These are phyloP conservation scores for Acer yangbiense DNA, from an alignment of 345 rosid genomes.

Conservation along the genomic window DNA sequence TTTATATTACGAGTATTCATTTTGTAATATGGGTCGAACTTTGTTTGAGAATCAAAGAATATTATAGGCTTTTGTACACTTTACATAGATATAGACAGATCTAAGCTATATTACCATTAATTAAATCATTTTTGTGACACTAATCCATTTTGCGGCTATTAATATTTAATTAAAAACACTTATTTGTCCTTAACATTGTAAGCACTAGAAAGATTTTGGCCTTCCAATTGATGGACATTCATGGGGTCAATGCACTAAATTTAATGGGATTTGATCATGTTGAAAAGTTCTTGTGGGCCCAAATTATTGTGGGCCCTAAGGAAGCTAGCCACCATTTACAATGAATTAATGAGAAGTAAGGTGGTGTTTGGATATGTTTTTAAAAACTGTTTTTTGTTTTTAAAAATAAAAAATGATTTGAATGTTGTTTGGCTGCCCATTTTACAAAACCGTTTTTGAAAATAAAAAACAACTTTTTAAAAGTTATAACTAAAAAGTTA, in stretches of 20 bases:
- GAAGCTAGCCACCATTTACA: background rate
- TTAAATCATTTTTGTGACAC: background rate
- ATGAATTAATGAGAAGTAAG: background rate
- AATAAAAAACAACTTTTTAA: too few species aligned
- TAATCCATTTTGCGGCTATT: slow-evolving; percentile 16
- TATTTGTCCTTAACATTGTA: background rate
- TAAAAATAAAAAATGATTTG: too few species aligned
- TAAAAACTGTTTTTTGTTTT: too few species aligned
- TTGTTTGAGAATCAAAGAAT: background rate
- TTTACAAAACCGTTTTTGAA: too few species aligned
- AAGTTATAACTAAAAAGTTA: too few species aligned
- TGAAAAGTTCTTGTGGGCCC: slow-evolving; percentile 19
- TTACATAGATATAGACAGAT: background rate
- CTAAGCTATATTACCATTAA: background rate
- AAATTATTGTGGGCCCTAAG: background rate
- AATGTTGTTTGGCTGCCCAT: too few species aligned
- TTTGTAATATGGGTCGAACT: background rate
- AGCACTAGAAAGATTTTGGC: background rate
- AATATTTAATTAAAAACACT: background rate
- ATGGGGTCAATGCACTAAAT: background rate
- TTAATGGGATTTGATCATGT: slow-evolving; percentile 9
- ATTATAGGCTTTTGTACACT: background rate
- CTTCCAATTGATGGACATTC: slow-evolving; percentile 14
- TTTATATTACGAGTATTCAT: background rate
- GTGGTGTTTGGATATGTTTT: too few species aligned